A percentile compares a stretch with the other conserved stretches of the same genome.
phyloP scores from a whole-genome alignment of 1,139 yeast genomes.

The Nakaseomyces delphensis region DNA sequence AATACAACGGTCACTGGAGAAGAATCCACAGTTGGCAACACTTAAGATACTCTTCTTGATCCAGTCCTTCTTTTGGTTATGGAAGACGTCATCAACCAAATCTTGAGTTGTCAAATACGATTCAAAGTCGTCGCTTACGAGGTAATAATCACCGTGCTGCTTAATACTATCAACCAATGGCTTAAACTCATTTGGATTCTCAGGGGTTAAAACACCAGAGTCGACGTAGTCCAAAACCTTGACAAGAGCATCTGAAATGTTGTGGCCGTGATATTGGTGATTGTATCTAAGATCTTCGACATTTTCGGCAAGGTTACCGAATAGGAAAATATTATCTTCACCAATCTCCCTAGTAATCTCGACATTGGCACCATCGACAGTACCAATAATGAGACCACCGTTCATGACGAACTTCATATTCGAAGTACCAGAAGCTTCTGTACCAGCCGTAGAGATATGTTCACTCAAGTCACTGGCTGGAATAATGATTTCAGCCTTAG shows the following conservation, averaged over 20 bases:
- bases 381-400: conserved; percentile 90
- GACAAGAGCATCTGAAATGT: conserved; percentile 45
- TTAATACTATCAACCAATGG: conserved; percentile 61
- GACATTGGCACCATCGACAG: conserved; percentile 95
- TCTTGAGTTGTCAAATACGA: conserved; percentile 75
- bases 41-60: conserved; percentile 62
- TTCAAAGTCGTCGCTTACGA: conserved; percentile 84
- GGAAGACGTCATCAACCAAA: conserved; percentile 65
- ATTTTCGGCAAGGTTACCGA: conserved; percentile 83
- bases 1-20: conserved; percentile 83
- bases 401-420: conserved; percentile 93
- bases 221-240: conserved; percentile 64
- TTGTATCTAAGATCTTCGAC: conserved; percentile 78
- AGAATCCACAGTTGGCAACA: conserved; percentile 93
- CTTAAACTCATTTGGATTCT: conserved; percentile 53
- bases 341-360: conserved; percentile 92
- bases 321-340: conserved; percentile 83
- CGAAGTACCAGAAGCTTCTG: conserved; percentile 94
- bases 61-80: conserved; percentile 62
- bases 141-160: conserved; percentile 73
- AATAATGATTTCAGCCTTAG: conserved; percentile 83
- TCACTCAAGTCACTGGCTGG: conserved; percentile 90
- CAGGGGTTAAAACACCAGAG: conserved; percentile 56
- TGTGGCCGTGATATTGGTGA: conserved; percentile 50
- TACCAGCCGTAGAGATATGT: conserved; percentile 97